Base-by-base conservation (phyloP, 495 filamentous ascomycete species). In the Lophium mytilinum region DNA sequence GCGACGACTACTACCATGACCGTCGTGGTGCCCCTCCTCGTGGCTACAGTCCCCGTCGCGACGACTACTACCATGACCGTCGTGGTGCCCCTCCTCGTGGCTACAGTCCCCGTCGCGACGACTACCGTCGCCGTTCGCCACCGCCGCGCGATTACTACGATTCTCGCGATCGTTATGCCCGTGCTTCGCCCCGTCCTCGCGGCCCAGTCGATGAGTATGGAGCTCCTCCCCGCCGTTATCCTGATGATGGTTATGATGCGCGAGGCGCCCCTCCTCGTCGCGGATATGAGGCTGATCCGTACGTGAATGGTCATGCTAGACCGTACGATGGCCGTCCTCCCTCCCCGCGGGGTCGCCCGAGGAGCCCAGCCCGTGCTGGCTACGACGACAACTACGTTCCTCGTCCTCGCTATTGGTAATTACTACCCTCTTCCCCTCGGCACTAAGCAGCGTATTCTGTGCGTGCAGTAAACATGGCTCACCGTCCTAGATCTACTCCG, bases 101-200 rank as follows among this genome's bases (percentile, higher is more conserved):
- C 62, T 94, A 92, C 68, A 90, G 86, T 69, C 88, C 88, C 36
- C 75, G 81, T 54, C 82, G 85, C 56, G 85, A 86, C 54, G 88
- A 86, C 57, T 95, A 94, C 72, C 90, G 91, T 69, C 89, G 93
- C 66, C 81, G 90, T 53, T 88, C 87, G 53, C 80, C 82, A 10
- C 77, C 78, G 18, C 85, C 87, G 37, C 86, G 88, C 50, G 83
- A 87, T 55, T 92, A 94, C 64, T 91, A 95, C 69, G 90, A 96
- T 65, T 81, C 86, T 46, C 81, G 84, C 53, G 80, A 83, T 62
- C 80, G 86, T 42, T 90, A 91, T 71, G 79, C 72, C 55, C 81
- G 88, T 60, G 78, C 89, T 24, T 88, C 90, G 17, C 88, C 82
- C 24, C 80, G 83, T 58, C 75, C 67, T 51, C 76, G 85, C 58